Percentiles rank a stretch among this genome's conserved stretches.
Conservation (phyloP, 768 basidiomycete species). For the Aureoboletus auriporus region DNA sequence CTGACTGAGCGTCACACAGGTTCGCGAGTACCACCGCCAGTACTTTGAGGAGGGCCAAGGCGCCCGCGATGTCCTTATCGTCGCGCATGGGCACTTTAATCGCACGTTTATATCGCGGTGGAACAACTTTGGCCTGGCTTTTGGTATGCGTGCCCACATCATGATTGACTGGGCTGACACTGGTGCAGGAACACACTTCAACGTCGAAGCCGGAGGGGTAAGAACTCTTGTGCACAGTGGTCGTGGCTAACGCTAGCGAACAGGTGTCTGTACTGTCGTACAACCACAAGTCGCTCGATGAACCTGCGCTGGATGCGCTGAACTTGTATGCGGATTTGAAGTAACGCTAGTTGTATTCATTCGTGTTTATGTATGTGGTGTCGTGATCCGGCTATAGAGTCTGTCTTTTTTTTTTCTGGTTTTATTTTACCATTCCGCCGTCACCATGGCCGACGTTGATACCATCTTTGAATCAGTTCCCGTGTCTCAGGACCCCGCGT, state of each 20-base stretch:
- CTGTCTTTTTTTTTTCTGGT: conserved; percentile 9
- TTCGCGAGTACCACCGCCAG: conserved; percentile 66
- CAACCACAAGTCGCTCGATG: conserved; percentile 73
- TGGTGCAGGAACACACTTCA: conserved; percentile 64
- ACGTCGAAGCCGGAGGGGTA: conserved; percentile 82
- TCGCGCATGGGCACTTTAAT: conserved; percentile 85
- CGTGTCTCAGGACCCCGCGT: conserved; percentile 16
- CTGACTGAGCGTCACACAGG: conserved; percentile 35
- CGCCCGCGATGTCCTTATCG: conserved; percentile 78
- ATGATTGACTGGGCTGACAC: conserved; percentile 6
- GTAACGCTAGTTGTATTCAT: conserved; percentile 14
- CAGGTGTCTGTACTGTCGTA: conserved; percentile 81
- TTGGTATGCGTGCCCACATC: conserved; percentile 37
- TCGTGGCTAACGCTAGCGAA: conserved; percentile 1
- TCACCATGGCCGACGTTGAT: conserved; percentile 38
- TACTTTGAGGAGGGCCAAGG: conserved; percentile 66
- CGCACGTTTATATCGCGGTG: conserved; percentile 78
- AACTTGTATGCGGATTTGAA: conserved; percentile 56
- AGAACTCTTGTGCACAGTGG: conserved; percentile 17
- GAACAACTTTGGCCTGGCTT: conserved; percentile 61
- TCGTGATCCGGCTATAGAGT: conserved; percentile 10
- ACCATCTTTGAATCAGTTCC: conserved; percentile 18
- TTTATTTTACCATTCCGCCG: conserved; percentile 13
- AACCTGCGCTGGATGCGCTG: conserved; percentile 72
- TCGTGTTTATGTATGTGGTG: conserved; percentile 19